Conservation (phyloP, 345 rosid species). For the Hibiscus tridactylites region DNA sequence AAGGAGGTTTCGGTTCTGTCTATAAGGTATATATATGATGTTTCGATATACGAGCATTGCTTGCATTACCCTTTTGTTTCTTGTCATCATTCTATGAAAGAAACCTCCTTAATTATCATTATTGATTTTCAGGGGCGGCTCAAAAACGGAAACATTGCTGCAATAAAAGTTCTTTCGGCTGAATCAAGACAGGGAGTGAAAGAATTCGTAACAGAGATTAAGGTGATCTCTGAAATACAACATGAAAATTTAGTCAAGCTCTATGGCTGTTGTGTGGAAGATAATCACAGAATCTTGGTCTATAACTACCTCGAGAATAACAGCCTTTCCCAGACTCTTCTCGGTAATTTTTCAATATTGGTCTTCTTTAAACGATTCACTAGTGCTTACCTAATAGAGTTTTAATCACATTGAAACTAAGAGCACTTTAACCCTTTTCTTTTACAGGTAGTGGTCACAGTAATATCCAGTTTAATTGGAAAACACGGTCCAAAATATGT, state of each 20-base stretch:
- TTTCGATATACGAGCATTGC: constrained; percentile 3
- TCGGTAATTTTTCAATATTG: constrained; percentile 39
- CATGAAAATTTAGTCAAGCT: constrained; percentile 84
- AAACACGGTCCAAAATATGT: constrained; percentile 55
- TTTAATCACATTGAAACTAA: constrained; percentile 2
- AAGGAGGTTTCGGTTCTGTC: constrained; percentile 94
- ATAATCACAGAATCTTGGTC: constrained; percentile 70
- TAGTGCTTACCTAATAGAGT: not conserved
- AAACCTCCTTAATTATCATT: not conserved
- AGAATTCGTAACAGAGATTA: constrained; percentile 87
- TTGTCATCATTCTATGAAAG: not conserved
- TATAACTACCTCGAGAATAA: constrained; percentile 86
- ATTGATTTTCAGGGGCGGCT: constrained; percentile 65
- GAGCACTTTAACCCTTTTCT: constrained; percentile 3
- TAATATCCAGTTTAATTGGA: constrained; percentile 71
- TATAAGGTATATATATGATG: constrained; percentile 47
- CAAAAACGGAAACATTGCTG: constrained; percentile 69
- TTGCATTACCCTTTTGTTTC: not conserved
- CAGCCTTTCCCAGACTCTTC: constrained; percentile 81
- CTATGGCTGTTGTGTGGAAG: constrained; percentile 88
- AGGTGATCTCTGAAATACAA: constrained; percentile 60
- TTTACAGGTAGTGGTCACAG: constrained; percentile 46
- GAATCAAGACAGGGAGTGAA: constrained; percentile 84
- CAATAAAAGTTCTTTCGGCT: constrained; percentile 84
- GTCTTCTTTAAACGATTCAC: not conserved